Evolutionary conservation across 257 asterid genomes (phyloP), one percentile per base, ranked within the genome.

Genomic region (Solanum lignicaule): DNA sequence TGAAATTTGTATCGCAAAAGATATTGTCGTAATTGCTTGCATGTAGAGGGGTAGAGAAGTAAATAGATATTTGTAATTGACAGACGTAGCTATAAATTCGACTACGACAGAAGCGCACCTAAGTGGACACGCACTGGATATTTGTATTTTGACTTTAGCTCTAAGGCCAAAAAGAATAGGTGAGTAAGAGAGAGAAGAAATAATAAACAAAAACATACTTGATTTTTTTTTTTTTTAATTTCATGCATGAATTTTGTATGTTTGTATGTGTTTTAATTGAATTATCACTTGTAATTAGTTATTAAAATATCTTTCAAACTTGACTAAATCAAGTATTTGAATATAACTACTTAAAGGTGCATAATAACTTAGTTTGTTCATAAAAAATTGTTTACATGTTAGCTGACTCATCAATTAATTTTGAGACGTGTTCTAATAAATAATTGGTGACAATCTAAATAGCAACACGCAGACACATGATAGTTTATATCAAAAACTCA

Each of bases 1-100:
- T 4, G 3, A 62, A 62, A 62, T 0, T 60, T 0, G 6, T 9
- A 32, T 15, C 0, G 16, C 15, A 1, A 4, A 41, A 39, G 23
- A 33, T 78, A 25, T 25, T 78, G 0, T n/a, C 15, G 84, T 41
- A 78, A 78, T 78, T 41, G 0, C 27, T 0, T 25, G 36, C 84
- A 78, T 25, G 9, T 25, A 15, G 23, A 78, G 38, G 84, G 84
- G 84, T 78, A 43, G 3, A 6, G 35, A 27, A 21, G 20, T 74
- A 74, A 1, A 7, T 7, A 16, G 13, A 71, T 35, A 7, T 71
- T 35, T 35, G 1, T 10, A 11, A 2, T 25, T 27, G 14, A 15
- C 23, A 39, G 23, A 78, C 8, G 4, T 13, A 25, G 5, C 36
- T n/a, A n/a, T 39, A n/a, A 78, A 25, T 25, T 39, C 62, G 11